A percentile compares a stretch with the other conserved stretches of the same genome.
Conservation (phyloP, 345 rosid genomes). For the Salix viminalis region DNA sequence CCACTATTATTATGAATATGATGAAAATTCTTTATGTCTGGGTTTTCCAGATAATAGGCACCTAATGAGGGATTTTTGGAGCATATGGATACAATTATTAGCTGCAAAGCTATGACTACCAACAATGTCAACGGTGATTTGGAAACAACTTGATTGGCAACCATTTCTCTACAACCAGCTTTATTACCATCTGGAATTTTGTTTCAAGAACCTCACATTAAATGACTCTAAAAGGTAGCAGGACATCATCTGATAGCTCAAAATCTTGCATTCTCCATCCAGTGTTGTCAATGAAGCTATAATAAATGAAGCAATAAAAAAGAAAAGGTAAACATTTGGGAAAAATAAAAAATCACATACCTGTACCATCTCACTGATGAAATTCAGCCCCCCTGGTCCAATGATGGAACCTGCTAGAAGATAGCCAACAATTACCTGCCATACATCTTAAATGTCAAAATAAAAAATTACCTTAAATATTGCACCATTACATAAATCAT, state of each 20-base stretch:
- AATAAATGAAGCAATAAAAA: neutral
- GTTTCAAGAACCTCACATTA: neutral
- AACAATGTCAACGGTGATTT: neutral
- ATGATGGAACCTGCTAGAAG: constrained; percentile 94
- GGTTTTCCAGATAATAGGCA: neutral
- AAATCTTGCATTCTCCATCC: neutral
- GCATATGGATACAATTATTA: neutral
- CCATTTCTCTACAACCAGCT: neutral
- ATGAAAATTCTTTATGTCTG: neutral
- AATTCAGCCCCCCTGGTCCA: constrained; percentile 97
- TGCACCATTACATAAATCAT: constrained; percentile 10
- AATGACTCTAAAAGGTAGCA: neutral
- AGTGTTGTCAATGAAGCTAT: neutral
- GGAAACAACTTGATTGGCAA: neutral
- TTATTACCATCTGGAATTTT: neutral
- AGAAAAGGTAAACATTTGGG: neutral
- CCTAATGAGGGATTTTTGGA: neutral
- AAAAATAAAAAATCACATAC: constrained; percentile 31
- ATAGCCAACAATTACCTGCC: constrained; percentile 92
- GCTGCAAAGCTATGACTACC: neutral
- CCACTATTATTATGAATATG: neutral
- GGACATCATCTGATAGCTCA: neutral
- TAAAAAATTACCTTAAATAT: neutral
- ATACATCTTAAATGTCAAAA: constrained; percentile 5
- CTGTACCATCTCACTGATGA: constrained; percentile 99